phyloP scores from a whole-genome alignment of 768 basidiomycete species.

The Neoboletus subvelutipes region DNA sequence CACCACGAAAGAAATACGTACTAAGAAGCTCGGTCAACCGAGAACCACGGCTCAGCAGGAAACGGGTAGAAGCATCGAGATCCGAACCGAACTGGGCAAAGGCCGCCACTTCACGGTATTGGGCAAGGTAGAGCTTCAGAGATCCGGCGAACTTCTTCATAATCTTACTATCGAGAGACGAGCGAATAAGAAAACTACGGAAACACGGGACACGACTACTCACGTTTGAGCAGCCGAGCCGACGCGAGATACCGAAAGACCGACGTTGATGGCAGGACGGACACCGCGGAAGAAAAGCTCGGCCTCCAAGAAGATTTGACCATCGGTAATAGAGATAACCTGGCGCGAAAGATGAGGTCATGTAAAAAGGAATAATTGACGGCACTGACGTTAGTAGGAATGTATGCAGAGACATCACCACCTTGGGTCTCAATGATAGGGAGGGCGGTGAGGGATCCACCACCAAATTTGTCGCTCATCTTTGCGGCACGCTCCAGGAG shows the following conservation, averaged over 20 bases:
- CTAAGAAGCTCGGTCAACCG: conserved; percentile 96
- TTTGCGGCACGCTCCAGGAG: conserved; percentile 99
- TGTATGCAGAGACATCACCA: conserved; percentile 99
- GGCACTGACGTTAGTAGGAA: conserved; percentile 78
- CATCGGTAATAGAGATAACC: conserved; percentile 99
- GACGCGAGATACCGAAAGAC: conserved; percentile 99
- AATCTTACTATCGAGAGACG: conserved; percentile 66
- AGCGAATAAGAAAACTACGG: neutral
- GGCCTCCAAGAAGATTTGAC: conserved; percentile 99
- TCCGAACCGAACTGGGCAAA: conserved; percentile 99
- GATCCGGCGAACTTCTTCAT: conserved; percentile 99
- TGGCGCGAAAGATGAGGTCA: conserved; percentile 31
- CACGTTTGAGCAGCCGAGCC: conserved; percentile 99
- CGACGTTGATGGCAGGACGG: conserved; percentile 99
- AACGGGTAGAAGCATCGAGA: conserved; percentile 98
- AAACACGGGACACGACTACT: conserved; percentile 29
- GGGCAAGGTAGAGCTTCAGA: conserved; percentile 98
- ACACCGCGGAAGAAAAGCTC: conserved; percentile 99
- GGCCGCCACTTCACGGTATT: conserved; percentile 99
- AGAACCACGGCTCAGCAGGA: conserved; percentile 96
- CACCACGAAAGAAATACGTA: conserved; percentile 34
- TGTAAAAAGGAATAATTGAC: neutral
- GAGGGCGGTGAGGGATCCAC: conserved; percentile 96
- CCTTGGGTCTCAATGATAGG: conserved; percentile 99
- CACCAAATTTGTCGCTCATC: conserved; percentile 99